Conservation (phyloP, 257 asterid species). For the Solanum paucissectum region DNA sequence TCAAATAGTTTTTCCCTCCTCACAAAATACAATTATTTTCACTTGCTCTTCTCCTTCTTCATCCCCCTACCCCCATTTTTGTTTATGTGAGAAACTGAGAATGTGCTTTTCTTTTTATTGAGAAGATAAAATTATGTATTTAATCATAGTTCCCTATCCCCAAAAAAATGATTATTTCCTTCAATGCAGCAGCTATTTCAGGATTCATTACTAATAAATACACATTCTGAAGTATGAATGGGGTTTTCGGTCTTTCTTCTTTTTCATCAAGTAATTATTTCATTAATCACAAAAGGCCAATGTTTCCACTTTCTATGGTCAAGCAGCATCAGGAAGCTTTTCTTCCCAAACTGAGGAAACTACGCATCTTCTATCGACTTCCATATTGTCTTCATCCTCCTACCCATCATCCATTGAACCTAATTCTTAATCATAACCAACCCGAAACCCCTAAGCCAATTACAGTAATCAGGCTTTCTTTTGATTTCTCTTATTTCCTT, state of each 20-base stretch:
- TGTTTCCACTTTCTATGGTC: neutral
- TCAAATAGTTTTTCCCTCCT: neutral
- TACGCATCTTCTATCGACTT: neutral
- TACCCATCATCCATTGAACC: neutral
- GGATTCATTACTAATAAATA: neutral
- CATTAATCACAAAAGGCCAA: neutral
- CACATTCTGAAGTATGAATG: neutral
- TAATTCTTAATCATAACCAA: neutral
- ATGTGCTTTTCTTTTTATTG: neutral
- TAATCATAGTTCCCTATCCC: neutral
- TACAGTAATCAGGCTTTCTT: neutral
- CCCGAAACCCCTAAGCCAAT: neutral
- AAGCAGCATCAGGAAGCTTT: neutral
- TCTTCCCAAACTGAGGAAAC: neutral
- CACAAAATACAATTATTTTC: neutral
- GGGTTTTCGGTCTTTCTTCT: neutral
- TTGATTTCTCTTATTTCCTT: neutral
- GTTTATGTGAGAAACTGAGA: neutral
- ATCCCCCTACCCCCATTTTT: neutral
- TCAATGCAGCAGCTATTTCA: neutral
- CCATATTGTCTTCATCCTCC: neutral
- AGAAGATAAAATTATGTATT: neutral
- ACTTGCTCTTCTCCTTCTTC: neutral
- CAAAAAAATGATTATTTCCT: neutral
- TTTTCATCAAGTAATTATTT: neutral